Evolutionary conservation across 1,284 basidiomycete species (phyloP).

Genomic region (Apiotrichum gamsii): DNA sequence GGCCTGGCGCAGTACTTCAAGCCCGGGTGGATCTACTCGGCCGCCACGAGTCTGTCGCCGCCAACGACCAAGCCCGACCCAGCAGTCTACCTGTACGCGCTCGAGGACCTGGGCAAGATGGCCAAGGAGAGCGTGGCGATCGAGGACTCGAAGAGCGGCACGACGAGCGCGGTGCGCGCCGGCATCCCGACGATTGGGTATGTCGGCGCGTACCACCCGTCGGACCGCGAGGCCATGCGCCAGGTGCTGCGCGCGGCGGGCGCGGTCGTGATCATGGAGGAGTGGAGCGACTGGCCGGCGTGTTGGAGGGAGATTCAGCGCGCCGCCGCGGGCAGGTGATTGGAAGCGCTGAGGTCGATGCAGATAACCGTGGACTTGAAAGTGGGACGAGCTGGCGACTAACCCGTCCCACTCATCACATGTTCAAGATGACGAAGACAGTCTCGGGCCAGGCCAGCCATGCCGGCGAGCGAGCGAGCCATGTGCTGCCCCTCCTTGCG

Average conservation of each 20-base stretch:
- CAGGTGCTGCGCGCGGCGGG: slow-evolving; percentile 18
- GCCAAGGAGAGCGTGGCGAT: slow-evolving; percentile 19
- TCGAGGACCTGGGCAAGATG: slow-evolving; percentile 10
- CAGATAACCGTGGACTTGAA: too few species aligned
- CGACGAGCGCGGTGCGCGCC: slow-evolving; percentile 16
- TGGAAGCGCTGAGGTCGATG: too few species aligned
- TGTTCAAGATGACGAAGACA: too few species aligned
- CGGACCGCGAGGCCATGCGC: slow-evolving; percentile 15
- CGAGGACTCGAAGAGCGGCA: slow-evolving; percentile 24
- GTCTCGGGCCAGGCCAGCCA: too few species aligned
- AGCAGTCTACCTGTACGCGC: slow-evolving; percentile 22
- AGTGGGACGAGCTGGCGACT: too few species aligned
- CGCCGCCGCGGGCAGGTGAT: too few species aligned
- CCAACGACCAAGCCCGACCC: slow-evolving; percentile 30
- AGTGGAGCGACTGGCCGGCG: slow-evolving; percentile 25
- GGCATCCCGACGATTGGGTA: slow-evolving; percentile 24
- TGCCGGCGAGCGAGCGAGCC: too few species aligned
- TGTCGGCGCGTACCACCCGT: slow-evolving; percentile 21
- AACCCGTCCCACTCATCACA: too few species aligned
- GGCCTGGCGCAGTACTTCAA: slow-evolving; percentile 18
- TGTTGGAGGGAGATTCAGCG: too few species aligned
- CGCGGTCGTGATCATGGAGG: slow-evolving; percentile 20
- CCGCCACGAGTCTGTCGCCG: slow-evolving; percentile 14
- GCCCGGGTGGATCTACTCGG: slow-evolving; percentile 20
- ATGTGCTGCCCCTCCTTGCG: too few species aligned